Conservation (phyloP, 2,329 filamentous ascomycete genomes). For the Orbilia blumenaviensis region DNA sequence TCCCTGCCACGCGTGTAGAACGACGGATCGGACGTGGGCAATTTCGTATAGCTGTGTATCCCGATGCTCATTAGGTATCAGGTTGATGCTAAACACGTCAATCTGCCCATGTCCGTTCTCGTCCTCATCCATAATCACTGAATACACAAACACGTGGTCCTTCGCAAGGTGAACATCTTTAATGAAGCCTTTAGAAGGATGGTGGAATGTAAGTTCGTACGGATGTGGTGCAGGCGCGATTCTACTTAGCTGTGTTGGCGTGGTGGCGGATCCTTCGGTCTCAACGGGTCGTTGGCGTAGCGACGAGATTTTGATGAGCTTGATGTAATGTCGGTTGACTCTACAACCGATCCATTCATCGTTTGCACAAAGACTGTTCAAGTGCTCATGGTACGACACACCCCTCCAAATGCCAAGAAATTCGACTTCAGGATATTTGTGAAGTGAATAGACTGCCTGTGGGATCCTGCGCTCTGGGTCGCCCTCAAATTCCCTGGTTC, state of each 20-base stretch:
- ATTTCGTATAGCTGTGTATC: constrained; percentile 47
- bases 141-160: constrained; percentile 48
- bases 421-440: constrained; percentile 36
- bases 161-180: constrained; percentile 51
- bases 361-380: constrained; percentile 51
- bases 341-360: constrained; percentile 52
- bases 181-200: constrained; percentile 43
- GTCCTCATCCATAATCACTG: constrained; percentile 22
- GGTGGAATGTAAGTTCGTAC: constrained; percentile 43
- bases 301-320: constrained; percentile 47
- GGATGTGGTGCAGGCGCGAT: constrained; percentile 15
- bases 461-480: constrained; percentile 45
- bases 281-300: neutral
- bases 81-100: constrained; percentile 48
- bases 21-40: constrained; percentile 35
- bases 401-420: constrained; percentile 46
- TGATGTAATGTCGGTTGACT: constrained; percentile 37
- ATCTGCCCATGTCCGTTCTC: constrained; percentile 35
- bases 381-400: constrained; percentile 39
- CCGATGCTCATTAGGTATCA: constrained; percentile 34
- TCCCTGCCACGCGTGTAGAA: constrained; percentile 41
- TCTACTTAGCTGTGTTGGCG: neutral
- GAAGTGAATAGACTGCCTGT: constrained; percentile 50
- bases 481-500: constrained; percentile 37
- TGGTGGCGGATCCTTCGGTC: neutral